phyloP scores from a whole-genome alignment of 495 filamentous ascomycete genomes.

The Lasiosphaeria ovina region DNA sequence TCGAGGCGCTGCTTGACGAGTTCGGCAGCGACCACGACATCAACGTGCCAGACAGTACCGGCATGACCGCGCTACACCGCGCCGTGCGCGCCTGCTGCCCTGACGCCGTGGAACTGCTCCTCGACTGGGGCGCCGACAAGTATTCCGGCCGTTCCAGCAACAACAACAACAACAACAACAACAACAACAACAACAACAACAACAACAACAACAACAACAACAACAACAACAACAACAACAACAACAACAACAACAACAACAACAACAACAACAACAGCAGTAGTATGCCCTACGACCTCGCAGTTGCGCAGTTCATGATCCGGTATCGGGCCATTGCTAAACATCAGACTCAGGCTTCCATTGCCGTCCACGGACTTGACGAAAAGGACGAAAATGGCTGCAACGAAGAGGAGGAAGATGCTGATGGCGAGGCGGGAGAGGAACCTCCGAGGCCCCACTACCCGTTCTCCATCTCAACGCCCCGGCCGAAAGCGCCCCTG shows the following conservation, averaged over 20 bases:
- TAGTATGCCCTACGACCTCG: neutral
- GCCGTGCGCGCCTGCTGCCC: neutral
- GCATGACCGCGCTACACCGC: neutral
- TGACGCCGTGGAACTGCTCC: constrained; percentile 1
- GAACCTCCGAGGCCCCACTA: neutral
- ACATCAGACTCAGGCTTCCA: neutral
- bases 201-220: neutral
- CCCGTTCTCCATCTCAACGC: neutral
- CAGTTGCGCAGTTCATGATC: neutral
- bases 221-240: neutral
- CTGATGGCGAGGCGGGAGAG: neutral
- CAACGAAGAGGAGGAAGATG: neutral
- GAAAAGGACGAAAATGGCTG: neutral
- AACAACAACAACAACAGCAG: neutral
- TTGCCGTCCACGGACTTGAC: neutral
- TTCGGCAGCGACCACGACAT: neutral
- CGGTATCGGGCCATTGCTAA: neutral
- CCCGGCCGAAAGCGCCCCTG: neutral
- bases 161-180: neutral
- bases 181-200: neutral
- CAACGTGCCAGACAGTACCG: neutral
- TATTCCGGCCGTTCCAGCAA: neutral
- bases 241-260: neutral
- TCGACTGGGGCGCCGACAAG: neutral
- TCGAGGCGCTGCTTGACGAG: neutral